Base-by-base conservation (phyloP, 2,329 filamentous ascomycete genomes). In the Amylocarpus encephaloides region DNA sequence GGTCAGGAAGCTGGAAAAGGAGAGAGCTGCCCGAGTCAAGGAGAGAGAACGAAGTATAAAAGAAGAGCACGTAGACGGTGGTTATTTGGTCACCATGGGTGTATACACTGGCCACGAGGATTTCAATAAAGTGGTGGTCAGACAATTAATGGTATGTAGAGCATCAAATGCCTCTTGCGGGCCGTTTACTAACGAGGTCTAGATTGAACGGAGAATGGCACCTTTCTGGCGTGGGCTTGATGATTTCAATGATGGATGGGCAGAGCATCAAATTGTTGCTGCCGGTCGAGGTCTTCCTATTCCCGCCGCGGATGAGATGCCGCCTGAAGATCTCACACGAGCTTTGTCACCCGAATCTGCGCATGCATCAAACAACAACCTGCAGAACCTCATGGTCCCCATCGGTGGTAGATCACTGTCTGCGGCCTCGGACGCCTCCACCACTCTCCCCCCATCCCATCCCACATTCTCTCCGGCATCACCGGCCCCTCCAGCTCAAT, bases 221-320 rank as follows among this genome's bases (percentile, higher is more conserved):
- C 93, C 93, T 0, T 98, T 98, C 68, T 98, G 92, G 90, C 85
- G 86, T 64, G 93, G 93, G 5, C 73, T 98, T 3, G 85, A 95
- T 57, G 91, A 97, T 67, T 89, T 93, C 68, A 85, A 84, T 13
- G 80, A 88, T 18, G 86, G 81, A 46, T 98, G 93, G 93, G 86
- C 89, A 11, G 93, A 98, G 64, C 84, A 93, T 68, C 93, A 98
- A 69, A 80, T 98, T n/a, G 82, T 96, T 61, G 90, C 92, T 50
- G 90, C 88, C 19, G 93, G 86, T 44, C 82, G 89, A 63, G 91
- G 88, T 16, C 77, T 94, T 49, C 81, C 87, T 2, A 83, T 97
- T 45, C 93, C 93, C 11, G 79, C 87, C 6, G 80, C 92, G 42
- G 90, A 96, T 67, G 83, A 91, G 60, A 82, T 89, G 2, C 88